Conservation (phyloP, 306 rosid genomes). For the Prunus mira region DNA sequence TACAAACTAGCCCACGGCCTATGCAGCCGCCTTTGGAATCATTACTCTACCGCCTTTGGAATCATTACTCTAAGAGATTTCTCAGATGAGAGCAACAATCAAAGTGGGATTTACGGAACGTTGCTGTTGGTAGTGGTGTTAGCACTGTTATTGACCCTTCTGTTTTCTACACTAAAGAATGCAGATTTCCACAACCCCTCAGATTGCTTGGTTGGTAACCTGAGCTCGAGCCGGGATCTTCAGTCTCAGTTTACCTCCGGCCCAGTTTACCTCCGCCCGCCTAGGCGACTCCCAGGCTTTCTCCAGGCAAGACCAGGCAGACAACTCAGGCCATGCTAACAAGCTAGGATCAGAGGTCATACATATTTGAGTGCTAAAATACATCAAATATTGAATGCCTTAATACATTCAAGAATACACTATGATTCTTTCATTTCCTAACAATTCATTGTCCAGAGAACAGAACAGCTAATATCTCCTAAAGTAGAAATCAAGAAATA, state of each 20-base stretch:
- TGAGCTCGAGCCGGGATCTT: slow-evolving; percentile 80
- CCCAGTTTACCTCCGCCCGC: slow-evolving; percentile 79
- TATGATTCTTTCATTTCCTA: slow-evolving; percentile 27
- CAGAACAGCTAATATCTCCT: slow-evolving; percentile 17
- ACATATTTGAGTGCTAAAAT: neutral
- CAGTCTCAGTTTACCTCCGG: slow-evolving; percentile 89
- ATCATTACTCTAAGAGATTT: slow-evolving; percentile 52
- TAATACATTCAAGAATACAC: slow-evolving; percentile 14
- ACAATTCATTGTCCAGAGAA: slow-evolving; percentile 4
- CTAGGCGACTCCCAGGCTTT: slow-evolving; percentile 72
- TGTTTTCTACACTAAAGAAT: neutral
- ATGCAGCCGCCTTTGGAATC: slow-evolving; percentile 64
- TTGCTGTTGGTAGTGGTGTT: slow-evolving; percentile 55
- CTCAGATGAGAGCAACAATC: slow-evolving; percentile 82
- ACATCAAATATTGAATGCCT: slow-evolving; percentile 2
- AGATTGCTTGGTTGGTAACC: slow-evolving; percentile 59
- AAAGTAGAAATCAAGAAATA: slow-evolving; percentile 23
- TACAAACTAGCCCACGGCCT: slow-evolving; percentile 41
- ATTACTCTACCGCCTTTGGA: no score
- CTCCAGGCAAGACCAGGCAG: slow-evolving; percentile 51
- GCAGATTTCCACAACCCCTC: no score
- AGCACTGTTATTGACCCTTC: slow-evolving; percentile 57
- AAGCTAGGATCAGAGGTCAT: neutral
- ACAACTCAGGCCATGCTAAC: slow-evolving; percentile 48
- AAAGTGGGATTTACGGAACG: slow-evolving; percentile 64